phyloP scores from a whole-genome alignment of 495 filamentous ascomycete species.

The Tuber microsphaerosporum region DNA sequence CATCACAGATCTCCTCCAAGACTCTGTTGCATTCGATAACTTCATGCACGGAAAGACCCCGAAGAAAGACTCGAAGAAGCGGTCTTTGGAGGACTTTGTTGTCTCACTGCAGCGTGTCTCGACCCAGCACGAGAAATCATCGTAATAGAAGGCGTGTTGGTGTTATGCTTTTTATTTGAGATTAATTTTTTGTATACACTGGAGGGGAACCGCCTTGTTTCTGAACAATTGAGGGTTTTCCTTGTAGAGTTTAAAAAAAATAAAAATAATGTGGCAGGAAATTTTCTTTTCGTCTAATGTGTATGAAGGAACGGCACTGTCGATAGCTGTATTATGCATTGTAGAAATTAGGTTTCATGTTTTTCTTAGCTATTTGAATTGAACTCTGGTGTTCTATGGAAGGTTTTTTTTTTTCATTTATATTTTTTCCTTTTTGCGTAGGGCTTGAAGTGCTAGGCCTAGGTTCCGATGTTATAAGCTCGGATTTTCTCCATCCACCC shows the following conservation, averaged over 20 bases:
- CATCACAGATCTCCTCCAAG: slow-evolving; percentile 59
- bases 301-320: not conserved
- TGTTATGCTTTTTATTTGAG: not conserved
- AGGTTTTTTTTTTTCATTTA: not conserved
- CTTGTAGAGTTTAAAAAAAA: not conserved
- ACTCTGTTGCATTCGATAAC: slow-evolving; percentile 72
- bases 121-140: slow-evolving; percentile 71
- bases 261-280: not conserved
- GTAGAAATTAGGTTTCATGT: slow-evolving; percentile 5
- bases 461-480: not conserved
- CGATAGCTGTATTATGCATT: slow-evolving; percentile 3
- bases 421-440: not conserved
- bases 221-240: not conserved
- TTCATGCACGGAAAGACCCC: slow-evolving; percentile 79
- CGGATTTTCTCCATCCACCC: not conserved
- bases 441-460: not conserved
- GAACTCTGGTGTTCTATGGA: not conserved
- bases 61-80: slow-evolving; percentile 66
- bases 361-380: not conserved
- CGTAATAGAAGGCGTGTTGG: slow-evolving; percentile 45
- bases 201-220: not conserved
- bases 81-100: slow-evolving; percentile 77
- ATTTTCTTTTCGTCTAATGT: slow-evolving; percentile 2
- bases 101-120: slow-evolving; percentile 79
- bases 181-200: not conserved